Percentiles rank a stretch among this genome's conserved stretches.
Evolutionary conservation across 768 basidiomycete species (phyloP).

Genomic region (Pleurotus giganteus): DNA sequence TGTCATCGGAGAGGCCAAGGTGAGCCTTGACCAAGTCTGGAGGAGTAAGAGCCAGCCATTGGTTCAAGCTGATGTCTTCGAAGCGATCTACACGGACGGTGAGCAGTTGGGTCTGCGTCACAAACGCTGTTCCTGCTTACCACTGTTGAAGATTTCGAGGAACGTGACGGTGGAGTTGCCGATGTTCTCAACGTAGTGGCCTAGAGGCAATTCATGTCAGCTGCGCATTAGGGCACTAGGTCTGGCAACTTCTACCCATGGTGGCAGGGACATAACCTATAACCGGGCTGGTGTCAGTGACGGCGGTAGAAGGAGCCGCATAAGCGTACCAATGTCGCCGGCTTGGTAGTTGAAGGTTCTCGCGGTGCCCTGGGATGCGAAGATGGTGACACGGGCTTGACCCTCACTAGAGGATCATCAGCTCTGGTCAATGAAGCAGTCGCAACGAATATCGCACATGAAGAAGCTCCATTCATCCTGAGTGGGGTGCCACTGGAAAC

Average conservation of each 20-base stretch:
- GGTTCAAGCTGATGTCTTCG: slow-evolving; percentile 24
- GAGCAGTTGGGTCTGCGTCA: neutral
- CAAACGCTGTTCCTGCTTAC: slow-evolving; percentile 16
- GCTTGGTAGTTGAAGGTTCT: slow-evolving; percentile 57
- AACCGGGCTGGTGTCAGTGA: neutral
- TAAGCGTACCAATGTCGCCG: slow-evolving; percentile 38
- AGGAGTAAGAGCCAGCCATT: slow-evolving; percentile 43
- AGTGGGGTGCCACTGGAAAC: slow-evolving; percentile 64
- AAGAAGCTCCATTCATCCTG: slow-evolving; percentile 65
- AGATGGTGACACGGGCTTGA: slow-evolving; percentile 51
- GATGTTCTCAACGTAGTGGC: slow-evolving; percentile 55
- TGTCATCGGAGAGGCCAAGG: slow-evolving; percentile 37
- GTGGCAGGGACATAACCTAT: slow-evolving; percentile 56
- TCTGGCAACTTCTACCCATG: slow-evolving; percentile 38
- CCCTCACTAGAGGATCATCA: slow-evolving; percentile 41
- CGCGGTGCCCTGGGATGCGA: slow-evolving; percentile 51
- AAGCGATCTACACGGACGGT: slow-evolving; percentile 21
- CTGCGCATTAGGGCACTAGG: neutral
- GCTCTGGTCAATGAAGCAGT: slow-evolving; percentile 18
- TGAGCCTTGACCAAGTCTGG: slow-evolving; percentile 45
- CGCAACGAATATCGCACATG: slow-evolving; percentile 34
- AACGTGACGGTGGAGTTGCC: slow-evolving; percentile 47
- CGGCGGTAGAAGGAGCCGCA: slow-evolving; percentile 6
- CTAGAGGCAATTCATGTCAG: slow-evolving; percentile 18
- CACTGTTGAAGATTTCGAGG: slow-evolving; percentile 47